phyloP scores from a whole-genome alignment of 1,284 basidiomycete genomes.

The Sphagnurus paluster region DNA sequence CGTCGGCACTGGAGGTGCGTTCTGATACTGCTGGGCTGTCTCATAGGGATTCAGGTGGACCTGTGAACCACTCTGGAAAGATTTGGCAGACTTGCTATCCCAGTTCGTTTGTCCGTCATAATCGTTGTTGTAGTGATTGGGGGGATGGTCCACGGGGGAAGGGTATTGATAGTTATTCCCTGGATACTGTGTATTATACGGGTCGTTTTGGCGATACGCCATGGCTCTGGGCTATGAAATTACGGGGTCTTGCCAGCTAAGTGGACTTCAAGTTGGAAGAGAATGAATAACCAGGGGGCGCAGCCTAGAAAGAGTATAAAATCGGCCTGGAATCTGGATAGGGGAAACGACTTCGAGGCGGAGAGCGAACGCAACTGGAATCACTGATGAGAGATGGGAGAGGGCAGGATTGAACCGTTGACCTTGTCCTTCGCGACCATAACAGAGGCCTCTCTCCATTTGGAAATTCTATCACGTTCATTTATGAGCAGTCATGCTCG shows the following conservation, averaged over 20 bases:
- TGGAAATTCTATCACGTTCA: neutral
- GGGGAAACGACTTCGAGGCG: neutral
- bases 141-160: constrained; percentile 37
- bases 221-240: constrained; percentile 31
- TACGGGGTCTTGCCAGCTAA: constrained; percentile 3
- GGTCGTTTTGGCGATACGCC: constrained; percentile 60
- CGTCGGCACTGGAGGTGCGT: constrained; percentile 55
- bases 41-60: constrained; percentile 67
- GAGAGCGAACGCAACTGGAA: constrained; percentile 1
- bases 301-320: constrained; percentile 6
- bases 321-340: neutral
- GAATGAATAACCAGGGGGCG: constrained; percentile 21
- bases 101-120: constrained; percentile 50
- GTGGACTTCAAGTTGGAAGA: constrained; percentile 17
- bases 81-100: constrained; percentile 65
- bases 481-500: too few relatives aligned
- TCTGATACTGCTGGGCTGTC: constrained; percentile 53
- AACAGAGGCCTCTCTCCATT: constrained; percentile 2
- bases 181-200: constrained; percentile 39
- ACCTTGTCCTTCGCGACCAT: constrained; percentile 6
- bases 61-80: constrained; percentile 71
- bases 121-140: constrained; percentile 32
- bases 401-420: neutral
- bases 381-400: constrained; percentile 4
- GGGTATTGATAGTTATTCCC: constrained; percentile 23